Evolutionary conservation across 495 filamentous ascomycete species (phyloP), one percentile per base, ranked within the genome.

Genomic region (Penicillium diatomitis): DNA sequence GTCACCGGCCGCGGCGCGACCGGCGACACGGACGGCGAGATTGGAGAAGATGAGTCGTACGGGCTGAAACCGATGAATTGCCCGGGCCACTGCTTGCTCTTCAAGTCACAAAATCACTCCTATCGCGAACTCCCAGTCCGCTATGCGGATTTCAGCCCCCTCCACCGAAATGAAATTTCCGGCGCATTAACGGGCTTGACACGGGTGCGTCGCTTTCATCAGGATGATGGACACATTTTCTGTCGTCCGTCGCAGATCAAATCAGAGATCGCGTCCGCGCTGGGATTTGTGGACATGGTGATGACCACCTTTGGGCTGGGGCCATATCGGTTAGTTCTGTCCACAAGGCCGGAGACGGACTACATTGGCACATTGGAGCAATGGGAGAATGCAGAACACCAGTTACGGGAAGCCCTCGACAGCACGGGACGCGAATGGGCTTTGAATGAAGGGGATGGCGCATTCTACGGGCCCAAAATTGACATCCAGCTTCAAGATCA

Each of bases 61-160:
- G 89, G 88, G 3, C 75, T 96, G 44, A 96, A 96, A 63, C 90
- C 90, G 27, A 96, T 96, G 90, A 96, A 96, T 58, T 96, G 90
- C 63, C 90, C 90, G 0, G 90, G 90, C 8, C 90, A 96, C 66
- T 96, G 90, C 66, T 70, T 96, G 41, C 79, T 96, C 32, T 96
- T 95, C 65, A 75, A 75, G 55, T 81, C 81, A 41, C 75, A 86
- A 46, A 76, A 66, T 36, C 80, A 84, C 50, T 88, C 83, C 54
- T 91, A 89, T 60, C 77, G 84, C 56, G 86, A 95, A 52, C 70
- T 96, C 32, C 90, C 90, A 3, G 82, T 95, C 50, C 82, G 90
- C 57, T 95, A 90, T 69, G 88, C 90, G 45, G 90, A 96, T 63
- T 96, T 95, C 70, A 89, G 87, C 55, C 83, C 90, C 8, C 70